These are phyloP conservation scores for Parmales sp. DNA, from an alignment of 108 stramenopile species.

Conservation along the genomic window DNA sequence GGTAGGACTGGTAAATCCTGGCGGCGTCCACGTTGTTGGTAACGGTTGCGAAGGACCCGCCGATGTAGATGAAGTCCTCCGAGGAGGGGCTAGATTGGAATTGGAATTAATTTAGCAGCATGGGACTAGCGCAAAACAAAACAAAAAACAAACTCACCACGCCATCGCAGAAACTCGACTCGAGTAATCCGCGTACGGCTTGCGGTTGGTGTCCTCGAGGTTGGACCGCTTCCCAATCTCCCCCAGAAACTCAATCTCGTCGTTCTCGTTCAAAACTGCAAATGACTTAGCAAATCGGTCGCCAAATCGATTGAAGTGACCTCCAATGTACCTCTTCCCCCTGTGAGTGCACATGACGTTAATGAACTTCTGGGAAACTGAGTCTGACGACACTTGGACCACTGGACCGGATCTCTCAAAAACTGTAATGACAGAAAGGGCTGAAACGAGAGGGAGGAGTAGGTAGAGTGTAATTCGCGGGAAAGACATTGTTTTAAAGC, in stretches of 20 bases:
- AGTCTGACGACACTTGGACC: no score
- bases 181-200: background rate
- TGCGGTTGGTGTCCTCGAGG: background rate
- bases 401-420: no score
- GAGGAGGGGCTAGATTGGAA: no score
- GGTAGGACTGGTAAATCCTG: no score
- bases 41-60: background rate
- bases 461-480: no score
- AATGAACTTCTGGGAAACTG: no score
- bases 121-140: no score
- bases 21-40: background rate
- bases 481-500: no score
- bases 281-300: background rate
- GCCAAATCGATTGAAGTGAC: conserved; percentile 3
- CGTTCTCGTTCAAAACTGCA: background rate
- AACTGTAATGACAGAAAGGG: no score
- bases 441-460: no score
- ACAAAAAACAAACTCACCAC: no score
- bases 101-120: no score
- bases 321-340: background rate
- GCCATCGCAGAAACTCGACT: background rate
- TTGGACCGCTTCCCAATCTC: background rate
- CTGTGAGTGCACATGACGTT: conserved; percentile 8
- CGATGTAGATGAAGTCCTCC: background rate
- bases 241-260: background rate